phyloP scores from a whole-genome alignment of 2,329 filamentous ascomycete genomes.

The Chaetomiaceae sp. region DNA sequence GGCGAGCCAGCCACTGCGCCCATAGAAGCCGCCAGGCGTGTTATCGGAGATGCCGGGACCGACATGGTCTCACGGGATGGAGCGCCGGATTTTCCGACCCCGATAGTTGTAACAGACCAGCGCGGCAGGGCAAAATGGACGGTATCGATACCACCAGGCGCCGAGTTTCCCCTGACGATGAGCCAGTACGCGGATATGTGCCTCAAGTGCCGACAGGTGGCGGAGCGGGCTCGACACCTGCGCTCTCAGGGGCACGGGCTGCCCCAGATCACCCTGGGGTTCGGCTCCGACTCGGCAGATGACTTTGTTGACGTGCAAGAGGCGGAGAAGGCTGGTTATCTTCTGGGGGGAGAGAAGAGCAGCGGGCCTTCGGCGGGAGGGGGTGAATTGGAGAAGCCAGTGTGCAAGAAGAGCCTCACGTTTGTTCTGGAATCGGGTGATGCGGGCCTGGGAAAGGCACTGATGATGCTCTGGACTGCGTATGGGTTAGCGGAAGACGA shows the following conservation, averaged over 20 bases:
- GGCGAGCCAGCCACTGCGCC: slow-evolving; percentile 10
- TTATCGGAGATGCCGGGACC: slow-evolving; percentile 55
- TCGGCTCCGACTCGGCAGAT: slow-evolving; percentile 53
- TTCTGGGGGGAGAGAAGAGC: slow-evolving; percentile 42
- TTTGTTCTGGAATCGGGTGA: slow-evolving; percentile 71
- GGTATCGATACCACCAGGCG: slow-evolving; percentile 66
- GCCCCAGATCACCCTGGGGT: slow-evolving; percentile 38
- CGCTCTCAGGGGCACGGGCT: slow-evolving; percentile 38
- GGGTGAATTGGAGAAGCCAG: slow-evolving; percentile 40
- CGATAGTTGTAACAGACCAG: slow-evolving; percentile 64
- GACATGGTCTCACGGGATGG: slow-evolving; percentile 63
- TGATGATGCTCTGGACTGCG: slow-evolving; percentile 79
- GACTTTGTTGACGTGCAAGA: slow-evolving; percentile 72
- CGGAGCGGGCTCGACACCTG: slow-evolving; percentile 51
- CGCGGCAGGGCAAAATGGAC: slow-evolving; percentile 70
- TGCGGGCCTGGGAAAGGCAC: slow-evolving; percentile 69
- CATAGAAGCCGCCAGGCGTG: slow-evolving; percentile 24
- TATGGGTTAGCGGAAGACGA: slow-evolving; percentile 76
- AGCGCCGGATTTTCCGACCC: slow-evolving; percentile 68
- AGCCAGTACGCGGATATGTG: slow-evolving; percentile 68
- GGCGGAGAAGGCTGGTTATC: slow-evolving; percentile 60
- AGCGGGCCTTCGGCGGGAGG: slow-evolving; percentile 27
- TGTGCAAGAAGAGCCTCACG: slow-evolving; percentile 69
- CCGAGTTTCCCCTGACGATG: slow-evolving; percentile 62
- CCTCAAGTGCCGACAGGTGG: slow-evolving; percentile 60